A percentile compares a stretch with the other conserved stretches of the same genome.
Evolutionary conservation across 495 filamentous ascomycete species (phyloP).

Genomic region (Neurospora hispaniola): DNA sequence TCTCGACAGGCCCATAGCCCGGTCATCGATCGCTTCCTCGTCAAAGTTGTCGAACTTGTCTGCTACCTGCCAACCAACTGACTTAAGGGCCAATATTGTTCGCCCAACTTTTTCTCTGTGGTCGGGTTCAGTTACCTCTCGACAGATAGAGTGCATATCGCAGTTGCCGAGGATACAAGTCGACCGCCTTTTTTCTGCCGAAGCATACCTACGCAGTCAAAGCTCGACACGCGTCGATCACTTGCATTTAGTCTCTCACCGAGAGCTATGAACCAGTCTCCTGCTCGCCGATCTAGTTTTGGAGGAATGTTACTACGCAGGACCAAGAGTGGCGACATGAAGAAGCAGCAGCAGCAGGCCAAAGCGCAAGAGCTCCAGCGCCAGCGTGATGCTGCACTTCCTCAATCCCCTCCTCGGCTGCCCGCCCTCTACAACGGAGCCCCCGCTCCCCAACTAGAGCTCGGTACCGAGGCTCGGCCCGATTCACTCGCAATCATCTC

Average conservation of each 20-base stretch:
- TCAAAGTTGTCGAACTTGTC: not conserved
- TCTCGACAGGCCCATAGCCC: not conserved
- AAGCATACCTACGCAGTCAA: not conserved
- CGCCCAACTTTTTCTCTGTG: not conserved
- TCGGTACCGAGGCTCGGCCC: constrained; percentile 55
- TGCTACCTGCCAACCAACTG: not conserved
- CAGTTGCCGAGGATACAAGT: not conserved
- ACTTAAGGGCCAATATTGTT: not conserved
- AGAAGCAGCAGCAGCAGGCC: constrained; percentile 50
- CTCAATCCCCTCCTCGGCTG: constrained; percentile 65
- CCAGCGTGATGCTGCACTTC: constrained; percentile 55
- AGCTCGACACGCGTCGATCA: not conserved
- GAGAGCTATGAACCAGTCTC: constrained; percentile 31
- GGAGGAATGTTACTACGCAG: constrained; percentile 61
- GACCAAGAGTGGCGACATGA: constrained; percentile 69
- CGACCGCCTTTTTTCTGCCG: not conserved
- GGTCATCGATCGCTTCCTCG: not conserved
- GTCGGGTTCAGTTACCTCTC: not conserved
- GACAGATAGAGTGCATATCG: not conserved
- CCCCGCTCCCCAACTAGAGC: constrained; percentile 49
- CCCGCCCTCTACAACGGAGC: constrained; percentile 58
- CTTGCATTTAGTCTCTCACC: not conserved
- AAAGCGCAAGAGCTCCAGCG: constrained; percentile 56
- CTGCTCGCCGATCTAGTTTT: constrained; percentile 42
- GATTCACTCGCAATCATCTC: constrained; percentile 56